Evolutionary conservation across 2,329 filamentous ascomycete species (phyloP).

Genomic region (Aspergillus arachidicola): DNA sequence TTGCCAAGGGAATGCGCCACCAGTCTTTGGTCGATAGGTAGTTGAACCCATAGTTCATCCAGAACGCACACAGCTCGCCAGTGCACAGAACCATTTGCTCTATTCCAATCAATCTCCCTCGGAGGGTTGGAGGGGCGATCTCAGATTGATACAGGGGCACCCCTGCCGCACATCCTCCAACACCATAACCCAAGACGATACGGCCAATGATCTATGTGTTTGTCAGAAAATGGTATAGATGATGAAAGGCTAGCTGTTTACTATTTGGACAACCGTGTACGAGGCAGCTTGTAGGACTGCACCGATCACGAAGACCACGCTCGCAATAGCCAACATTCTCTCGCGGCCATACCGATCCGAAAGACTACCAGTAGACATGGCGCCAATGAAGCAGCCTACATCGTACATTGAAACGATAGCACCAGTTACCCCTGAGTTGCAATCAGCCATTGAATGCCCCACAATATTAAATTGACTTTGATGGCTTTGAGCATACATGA

Average conservation of each 20-base stretch:
- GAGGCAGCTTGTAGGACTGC: conserved; percentile 21
- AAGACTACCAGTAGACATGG: conserved; percentile 23
- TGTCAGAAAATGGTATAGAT: background rate
- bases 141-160: conserved; percentile 24
- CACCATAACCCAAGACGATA: conserved; percentile 19
- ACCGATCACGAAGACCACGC: conserved; percentile 21
- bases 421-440: conserved; percentile 13
- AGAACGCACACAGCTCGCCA: conserved; percentile 23
- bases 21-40: conserved; percentile 19
- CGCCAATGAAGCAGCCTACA: conserved; percentile 23
- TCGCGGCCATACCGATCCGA: conserved; percentile 25
- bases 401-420: conserved; percentile 21
- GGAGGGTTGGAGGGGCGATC: conserved; percentile 21
- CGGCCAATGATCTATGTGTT: conserved; percentile 18
- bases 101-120: conserved; percentile 20
- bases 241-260: conserved; percentile 4
- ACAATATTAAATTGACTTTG: background rate
- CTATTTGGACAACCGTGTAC: conserved; percentile 24
- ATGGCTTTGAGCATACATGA: background rate
- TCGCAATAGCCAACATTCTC: conserved; percentile 21
- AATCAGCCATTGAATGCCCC: background rate
- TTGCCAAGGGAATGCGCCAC: conserved; percentile 24
- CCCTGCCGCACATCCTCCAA: conserved; percentile 20
- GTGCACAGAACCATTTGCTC: conserved; percentile 20
- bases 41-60: conserved; percentile 21